phyloP scores from a whole-genome alignment of 2,329 filamentous ascomycete species.

The Colletotrichum sp. region DNA sequence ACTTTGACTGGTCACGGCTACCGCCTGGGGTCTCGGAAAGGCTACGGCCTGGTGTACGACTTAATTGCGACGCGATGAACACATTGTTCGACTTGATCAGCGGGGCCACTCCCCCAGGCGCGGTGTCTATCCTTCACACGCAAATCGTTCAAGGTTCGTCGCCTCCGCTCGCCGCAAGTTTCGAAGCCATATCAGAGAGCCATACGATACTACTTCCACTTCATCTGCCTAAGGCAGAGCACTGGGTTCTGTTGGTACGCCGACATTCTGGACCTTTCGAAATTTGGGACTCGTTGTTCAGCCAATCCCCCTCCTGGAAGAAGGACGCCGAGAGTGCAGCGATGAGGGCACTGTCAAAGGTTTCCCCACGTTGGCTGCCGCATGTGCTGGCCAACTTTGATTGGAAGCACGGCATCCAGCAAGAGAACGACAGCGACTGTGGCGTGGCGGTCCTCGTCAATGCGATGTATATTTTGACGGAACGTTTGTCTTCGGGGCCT shows the following conservation, averaged over 20 bases:
- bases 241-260: not conserved
- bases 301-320: not conserved
- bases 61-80: not conserved
- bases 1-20: not conserved
- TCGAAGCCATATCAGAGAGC: not conserved
- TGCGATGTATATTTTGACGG: not conserved
- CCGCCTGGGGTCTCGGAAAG: not conserved
- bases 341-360: not conserved
- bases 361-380: not conserved
- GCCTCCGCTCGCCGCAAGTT: not conserved
- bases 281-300: not conserved
- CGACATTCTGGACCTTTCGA: not conserved
- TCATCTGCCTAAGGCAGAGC: not conserved
- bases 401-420: not conserved
- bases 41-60: not conserved
- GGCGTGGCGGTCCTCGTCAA: not conserved
- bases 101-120: not conserved
- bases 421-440: not conserved
- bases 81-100: not conserved
- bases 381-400: not conserved
- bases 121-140: not conserved
- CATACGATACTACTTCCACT: not conserved
- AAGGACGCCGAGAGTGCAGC: not conserved
- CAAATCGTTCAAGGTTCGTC: not conserved
- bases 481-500: not conserved